Conservation (phyloP, 2,329 filamentous ascomycete genomes). For the Polytolypa hystricis region DNA sequence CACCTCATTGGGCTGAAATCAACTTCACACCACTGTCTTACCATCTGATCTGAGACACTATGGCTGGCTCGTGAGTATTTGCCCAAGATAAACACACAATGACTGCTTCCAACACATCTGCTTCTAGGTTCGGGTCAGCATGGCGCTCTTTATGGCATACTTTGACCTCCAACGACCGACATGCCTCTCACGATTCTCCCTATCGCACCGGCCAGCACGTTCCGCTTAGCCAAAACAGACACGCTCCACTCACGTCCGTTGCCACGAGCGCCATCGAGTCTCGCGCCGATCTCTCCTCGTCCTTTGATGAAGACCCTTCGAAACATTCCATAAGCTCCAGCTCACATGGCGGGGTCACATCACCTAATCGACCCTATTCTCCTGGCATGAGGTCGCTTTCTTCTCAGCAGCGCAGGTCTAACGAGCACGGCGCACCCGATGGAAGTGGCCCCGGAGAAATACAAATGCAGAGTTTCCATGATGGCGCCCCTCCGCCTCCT, state of each 20-base stretch:
- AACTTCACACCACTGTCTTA: background rate
- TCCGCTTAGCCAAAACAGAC: conserved; percentile 69
- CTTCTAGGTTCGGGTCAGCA: conserved; percentile 54
- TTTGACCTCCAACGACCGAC: conserved; percentile 67
- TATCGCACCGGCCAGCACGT: conserved; percentile 86
- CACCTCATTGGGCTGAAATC: background rate
- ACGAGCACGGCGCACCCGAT: conserved; percentile 51
- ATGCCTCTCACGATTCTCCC: conserved; percentile 86
- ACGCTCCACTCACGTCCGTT: conserved; percentile 74
- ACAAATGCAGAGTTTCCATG: conserved; percentile 90
- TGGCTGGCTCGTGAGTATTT: background rate
- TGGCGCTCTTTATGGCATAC: conserved; percentile 94
- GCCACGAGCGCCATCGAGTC: conserved; percentile 80
- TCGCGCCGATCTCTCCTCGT: conserved; percentile 66
- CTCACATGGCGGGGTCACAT: conserved; percentile 43
- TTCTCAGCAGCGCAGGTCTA: conserved; percentile 50
- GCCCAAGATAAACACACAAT: too few relatives aligned
- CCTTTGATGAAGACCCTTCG: conserved; percentile 63
- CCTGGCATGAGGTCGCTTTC: conserved; percentile 76
- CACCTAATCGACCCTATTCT: conserved; percentile 66
- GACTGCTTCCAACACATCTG: too few relatives aligned
- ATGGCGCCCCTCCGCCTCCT: conserved; percentile 80
- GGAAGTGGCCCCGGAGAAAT: conserved; percentile 69
- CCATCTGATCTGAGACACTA: background rate
- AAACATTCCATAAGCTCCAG: conserved; percentile 46